Evolutionary conservation across 805 yeast species (phyloP), one percentile per base, ranked within the genome.

Genomic region (Kodamaea kakaduensis): DNA sequence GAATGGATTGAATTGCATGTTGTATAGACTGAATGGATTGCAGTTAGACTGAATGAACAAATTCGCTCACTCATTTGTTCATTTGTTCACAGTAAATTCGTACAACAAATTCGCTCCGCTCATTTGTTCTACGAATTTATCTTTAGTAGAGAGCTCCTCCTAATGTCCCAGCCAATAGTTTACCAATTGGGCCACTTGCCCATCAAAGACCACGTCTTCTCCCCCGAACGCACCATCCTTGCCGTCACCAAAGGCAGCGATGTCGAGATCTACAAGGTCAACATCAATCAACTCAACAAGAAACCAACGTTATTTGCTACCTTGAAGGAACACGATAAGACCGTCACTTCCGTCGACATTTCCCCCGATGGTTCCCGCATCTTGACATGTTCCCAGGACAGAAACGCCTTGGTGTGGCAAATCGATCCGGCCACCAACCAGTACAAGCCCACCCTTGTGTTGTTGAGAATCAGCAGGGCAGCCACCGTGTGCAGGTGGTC

Each of bases 341-440:
- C 89, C 3, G 89, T 93, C 31, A 93, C 98, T 10, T 89, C 97
- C 0, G 86, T 93, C 25, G 99, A 93, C 58, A 81, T 94, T 50
- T 83, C 96, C 24, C 62, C 72, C 22, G 86, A 84, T 46, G 96
- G 96, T 31, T 39, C 57, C 24, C 80, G 83, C 57, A 87, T 93
- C 48, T 93, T 93, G 52, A 93, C 97, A 20, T 88, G 97, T 57
- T 88, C 97, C 7, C 97, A 93, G 64, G 99, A 93, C 61, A 76
- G 99, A 61, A 93, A 93, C 51, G 97, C 97, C 9, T 75, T 89
- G 47, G 99, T 93, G 12, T 93, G 97, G 97, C 89, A 85, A 45
- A 51, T 44, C 35, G 84, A 84, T 22, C 64, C 71, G 42, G 59
- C 75, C 21, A 77, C 77, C 52, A 75, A 77, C 17, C 62, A 62